These are phyloP conservation scores for Emmonsia crescens DNA, from an alignment of 2,329 filamentous ascomycete species.

Conservation along the genomic window DNA sequence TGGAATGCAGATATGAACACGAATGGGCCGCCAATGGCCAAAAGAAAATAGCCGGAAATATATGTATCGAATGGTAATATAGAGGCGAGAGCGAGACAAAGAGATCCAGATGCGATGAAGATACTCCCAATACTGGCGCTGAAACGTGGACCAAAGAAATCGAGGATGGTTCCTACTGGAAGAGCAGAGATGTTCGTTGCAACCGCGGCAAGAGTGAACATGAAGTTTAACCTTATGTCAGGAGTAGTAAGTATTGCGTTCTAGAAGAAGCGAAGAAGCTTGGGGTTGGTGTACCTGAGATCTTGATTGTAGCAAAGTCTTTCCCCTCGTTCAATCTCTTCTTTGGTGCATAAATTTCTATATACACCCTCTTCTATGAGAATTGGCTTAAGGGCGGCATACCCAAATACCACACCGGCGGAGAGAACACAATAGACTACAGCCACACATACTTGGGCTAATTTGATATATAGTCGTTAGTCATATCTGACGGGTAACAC, in stretches of 20 bases:
- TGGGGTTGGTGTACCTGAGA: conserved; percentile 30
- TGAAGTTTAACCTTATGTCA: conserved; percentile 60
- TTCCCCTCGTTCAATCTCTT: conserved; percentile 40
- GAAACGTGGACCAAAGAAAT: conserved; percentile 67
- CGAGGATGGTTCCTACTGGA: conserved; percentile 74
- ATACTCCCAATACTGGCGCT: conserved; percentile 61
- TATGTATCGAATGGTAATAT: conserved; percentile 62
- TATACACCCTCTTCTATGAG: conserved; percentile 65
- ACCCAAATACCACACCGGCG: conserved; percentile 73
- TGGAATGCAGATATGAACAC: conserved; percentile 77
- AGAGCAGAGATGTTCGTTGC: conserved; percentile 79
- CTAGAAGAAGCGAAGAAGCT: neutral
- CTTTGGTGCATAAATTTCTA: conserved; percentile 48
- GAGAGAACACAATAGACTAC: conserved; percentile 66
- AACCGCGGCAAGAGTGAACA: conserved; percentile 86
- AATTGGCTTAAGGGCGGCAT: conserved; percentile 73
- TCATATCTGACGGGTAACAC: neutral
- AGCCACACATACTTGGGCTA: conserved; percentile 59
- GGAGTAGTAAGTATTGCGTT: neutral
- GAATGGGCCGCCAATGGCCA: conserved; percentile 70
- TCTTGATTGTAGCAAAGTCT: conserved; percentile 50
- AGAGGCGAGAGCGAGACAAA: conserved; percentile 59
- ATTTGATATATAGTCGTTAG: neutral
- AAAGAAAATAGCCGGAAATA: conserved; percentile 61
- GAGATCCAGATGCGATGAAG: conserved; percentile 57